A percentile compares a stretch with the other conserved stretches of the same genome.
phyloP scores from a whole-genome alignment of 1,284 basidiomycete genomes.

The Rhodotorula sp. region DNA sequence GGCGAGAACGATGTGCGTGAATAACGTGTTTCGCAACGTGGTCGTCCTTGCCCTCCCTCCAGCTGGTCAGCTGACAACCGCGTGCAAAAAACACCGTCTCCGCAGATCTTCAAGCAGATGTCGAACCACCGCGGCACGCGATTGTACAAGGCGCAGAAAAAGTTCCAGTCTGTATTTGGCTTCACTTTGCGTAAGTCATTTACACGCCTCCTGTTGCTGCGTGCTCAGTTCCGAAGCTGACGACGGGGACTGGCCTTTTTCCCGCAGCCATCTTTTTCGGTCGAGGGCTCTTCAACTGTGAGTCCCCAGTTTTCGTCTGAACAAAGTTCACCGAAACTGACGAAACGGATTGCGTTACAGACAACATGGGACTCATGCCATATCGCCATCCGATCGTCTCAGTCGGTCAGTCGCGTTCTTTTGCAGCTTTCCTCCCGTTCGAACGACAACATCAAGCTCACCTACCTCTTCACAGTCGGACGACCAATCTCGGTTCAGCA shows the following conservation, averaged over 20 bases:
- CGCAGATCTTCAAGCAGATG: conserved; percentile 90
- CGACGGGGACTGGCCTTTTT: background rate
- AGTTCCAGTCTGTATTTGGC: conserved; percentile 86
- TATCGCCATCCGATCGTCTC: conserved; percentile 92
- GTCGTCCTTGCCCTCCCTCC: background rate
- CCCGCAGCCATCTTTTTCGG: conserved; percentile 44
- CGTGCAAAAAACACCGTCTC: background rate
- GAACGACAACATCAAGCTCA: no score
- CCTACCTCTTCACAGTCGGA: conserved; percentile 58
- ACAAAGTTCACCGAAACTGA: background rate
- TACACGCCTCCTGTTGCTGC: background rate
- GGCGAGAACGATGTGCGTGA: conserved; percentile 90
- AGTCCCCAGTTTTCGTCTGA: conserved; percentile 43
- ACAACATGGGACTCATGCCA: conserved; percentile 87
- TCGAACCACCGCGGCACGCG: conserved; percentile 89
- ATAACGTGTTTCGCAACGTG: background rate
- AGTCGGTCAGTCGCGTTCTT: conserved; percentile 54
- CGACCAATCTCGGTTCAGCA: conserved; percentile 79
- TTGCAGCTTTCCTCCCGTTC: background rate
- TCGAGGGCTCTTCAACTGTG: conserved; percentile 74
- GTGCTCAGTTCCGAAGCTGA: background rate
- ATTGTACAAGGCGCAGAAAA: conserved; percentile 81
- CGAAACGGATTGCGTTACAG: conserved; percentile 50
- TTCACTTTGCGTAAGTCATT: conserved; percentile 88
- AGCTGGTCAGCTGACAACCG: no score